A percentile compares a stretch with the other conserved stretches of the same genome.
phyloP scores from a whole-genome alignment of 1,284 basidiomycete species.

The Papiliotrema flavescens region DNA sequence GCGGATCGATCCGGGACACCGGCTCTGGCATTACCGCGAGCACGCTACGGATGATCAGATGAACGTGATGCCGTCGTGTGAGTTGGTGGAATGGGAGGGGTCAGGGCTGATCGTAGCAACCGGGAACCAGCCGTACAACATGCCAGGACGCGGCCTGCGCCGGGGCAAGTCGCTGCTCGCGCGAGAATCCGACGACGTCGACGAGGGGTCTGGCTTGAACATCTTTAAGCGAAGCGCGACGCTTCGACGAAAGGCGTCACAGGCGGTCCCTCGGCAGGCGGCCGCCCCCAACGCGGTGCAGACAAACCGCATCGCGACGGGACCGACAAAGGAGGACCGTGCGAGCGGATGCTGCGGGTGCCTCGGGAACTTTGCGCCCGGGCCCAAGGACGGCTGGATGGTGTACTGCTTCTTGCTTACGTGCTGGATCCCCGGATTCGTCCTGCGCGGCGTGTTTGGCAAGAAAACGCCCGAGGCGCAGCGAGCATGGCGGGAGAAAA shows the following conservation, averaged over 20 bases:
- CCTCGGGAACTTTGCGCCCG: conserved; percentile 68
- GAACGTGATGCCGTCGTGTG: conserved; percentile 73
- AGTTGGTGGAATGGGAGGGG: conserved; percentile 44
- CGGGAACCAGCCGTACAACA: conserved; percentile 67
- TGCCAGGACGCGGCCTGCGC: conserved; percentile 53
- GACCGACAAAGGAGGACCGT: conserved; percentile 43
- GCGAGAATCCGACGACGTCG: conserved; percentile 78
- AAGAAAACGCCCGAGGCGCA: conserved; percentile 89
- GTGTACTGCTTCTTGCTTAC: conserved; percentile 89
- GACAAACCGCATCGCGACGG: conserved; percentile 33
- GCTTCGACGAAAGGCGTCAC: conserved; percentile 63
- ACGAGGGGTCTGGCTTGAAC: conserved; percentile 79
- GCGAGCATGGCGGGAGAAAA: conserved; percentile 94
- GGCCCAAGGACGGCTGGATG: conserved; percentile 93
- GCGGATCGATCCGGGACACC: conserved; percentile 91
- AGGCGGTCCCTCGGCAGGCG: conserved; percentile 48
- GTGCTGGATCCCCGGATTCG: conserved; percentile 70
- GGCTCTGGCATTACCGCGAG: conserved; percentile 91
- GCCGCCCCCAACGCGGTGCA: conserved; percentile 39
- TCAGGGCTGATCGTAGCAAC: conserved; percentile 56
- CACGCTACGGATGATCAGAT: conserved; percentile 79
- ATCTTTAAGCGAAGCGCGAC: conserved; percentile 80
- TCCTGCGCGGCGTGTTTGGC: conserved; percentile 60
- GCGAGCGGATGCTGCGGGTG: conserved; percentile 52
- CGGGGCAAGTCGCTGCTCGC: conserved; percentile 82